These are phyloP conservation scores for Dillenia turbinata DNA, from an alignment of 164 flowering plant species.

Conservation along the genomic window DNA sequence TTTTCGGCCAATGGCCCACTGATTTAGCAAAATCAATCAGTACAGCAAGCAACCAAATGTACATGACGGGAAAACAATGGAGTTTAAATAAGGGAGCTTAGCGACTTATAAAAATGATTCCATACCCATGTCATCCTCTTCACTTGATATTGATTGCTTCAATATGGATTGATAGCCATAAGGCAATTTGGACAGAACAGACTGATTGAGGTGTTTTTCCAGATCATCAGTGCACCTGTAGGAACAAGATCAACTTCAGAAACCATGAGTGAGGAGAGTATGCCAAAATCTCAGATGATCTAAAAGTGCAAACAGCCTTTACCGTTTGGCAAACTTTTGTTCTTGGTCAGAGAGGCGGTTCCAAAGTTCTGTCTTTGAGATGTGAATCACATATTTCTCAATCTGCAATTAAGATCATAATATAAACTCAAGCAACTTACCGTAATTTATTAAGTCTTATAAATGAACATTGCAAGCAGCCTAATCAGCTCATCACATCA, in stretches of 20 bases:
- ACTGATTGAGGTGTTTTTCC: constrained; percentile 62
- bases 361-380: constrained; percentile 53
- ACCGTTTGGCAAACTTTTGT: constrained; percentile 65
- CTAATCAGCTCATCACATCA: too few relatives aligned
- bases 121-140: constrained; percentile 93
- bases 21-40: too few relatives aligned
- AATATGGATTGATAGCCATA: constrained; percentile 62
- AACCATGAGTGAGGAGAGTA: not conserved
- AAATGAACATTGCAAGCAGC: too few relatives aligned
- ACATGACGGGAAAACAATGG: too few relatives aligned
- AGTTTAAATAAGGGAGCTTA: not conserved
- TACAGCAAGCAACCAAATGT: too few relatives aligned
- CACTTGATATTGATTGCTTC: constrained; percentile 83
- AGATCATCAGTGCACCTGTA: constrained; percentile 61
- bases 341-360: constrained; percentile 69
- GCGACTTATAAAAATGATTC: not conserved
- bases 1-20: too few relatives aligned
- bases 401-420: constrained; percentile 42
- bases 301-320: not conserved
- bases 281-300: not conserved
- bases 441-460: too few relatives aligned
- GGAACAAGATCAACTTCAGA: constrained; percentile 4
- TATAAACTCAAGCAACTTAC: not conserved
- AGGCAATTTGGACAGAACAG: constrained; percentile 74
- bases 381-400: constrained; percentile 69